Conservation (phyloP, 2,329 filamentous ascomycete genomes). For the Talaromyces islandicus region DNA sequence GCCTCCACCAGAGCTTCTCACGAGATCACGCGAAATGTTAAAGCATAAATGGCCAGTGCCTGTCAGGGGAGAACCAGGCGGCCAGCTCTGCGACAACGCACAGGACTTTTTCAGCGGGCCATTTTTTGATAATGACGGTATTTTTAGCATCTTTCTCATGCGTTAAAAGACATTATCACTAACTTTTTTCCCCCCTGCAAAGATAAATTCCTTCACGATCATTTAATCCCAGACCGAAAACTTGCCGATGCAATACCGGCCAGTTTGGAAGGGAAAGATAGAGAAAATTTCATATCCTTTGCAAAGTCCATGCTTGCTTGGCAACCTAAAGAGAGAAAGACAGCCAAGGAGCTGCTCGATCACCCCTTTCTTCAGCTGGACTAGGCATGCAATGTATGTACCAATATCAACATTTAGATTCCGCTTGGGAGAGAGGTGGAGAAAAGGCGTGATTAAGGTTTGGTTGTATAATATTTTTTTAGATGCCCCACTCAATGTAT, state of each 20-base stretch:
- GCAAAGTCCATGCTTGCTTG: constrained; percentile 29
- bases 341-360: constrained; percentile 28
- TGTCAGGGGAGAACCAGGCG: background rate
- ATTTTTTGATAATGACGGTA: constrained; percentile 33
- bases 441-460: background rate
- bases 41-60: constrained; percentile 13
- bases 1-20: constrained; percentile 27
- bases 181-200: too few relatives aligned
- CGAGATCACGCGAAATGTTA: constrained; percentile 14
- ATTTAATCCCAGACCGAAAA: constrained; percentile 17
- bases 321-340: constrained; percentile 29
- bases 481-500: background rate
- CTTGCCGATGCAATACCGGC: constrained; percentile 19
- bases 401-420: background rate
- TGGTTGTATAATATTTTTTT: background rate
- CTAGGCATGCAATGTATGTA: background rate
- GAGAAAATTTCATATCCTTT: constrained; percentile 27
- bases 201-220: constrained; percentile 19
- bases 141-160: background rate
- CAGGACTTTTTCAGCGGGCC: constrained; percentile 8
- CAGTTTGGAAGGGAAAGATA: constrained; percentile 23
- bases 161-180: constrained; percentile 9
- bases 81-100: constrained; percentile 4
- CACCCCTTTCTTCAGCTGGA: constrained; percentile 26
- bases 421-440: background rate